A percentile compares a stretch with the other conserved stretches of the same genome.
phyloP scores from a whole-genome alignment of 176 grass and related monocot species.

The Triticum monococcum region DNA sequence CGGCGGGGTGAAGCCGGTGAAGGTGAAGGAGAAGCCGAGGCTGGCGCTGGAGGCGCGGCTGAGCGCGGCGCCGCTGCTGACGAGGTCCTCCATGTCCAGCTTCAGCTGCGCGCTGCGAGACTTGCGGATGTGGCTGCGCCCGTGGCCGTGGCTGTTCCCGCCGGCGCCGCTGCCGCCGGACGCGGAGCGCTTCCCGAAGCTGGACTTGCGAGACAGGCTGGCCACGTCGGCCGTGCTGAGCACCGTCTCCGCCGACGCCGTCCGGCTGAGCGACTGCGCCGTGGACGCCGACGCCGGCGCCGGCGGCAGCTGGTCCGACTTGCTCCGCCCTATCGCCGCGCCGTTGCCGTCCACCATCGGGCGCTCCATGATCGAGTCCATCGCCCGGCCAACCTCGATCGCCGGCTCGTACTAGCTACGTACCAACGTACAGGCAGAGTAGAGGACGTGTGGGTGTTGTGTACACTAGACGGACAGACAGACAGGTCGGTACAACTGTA shows the following conservation, averaged over 20 bases:
- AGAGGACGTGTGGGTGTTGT: not conserved
- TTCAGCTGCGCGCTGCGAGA: slow-evolving; percentile 80
- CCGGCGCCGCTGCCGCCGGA: slow-evolving; percentile 38
- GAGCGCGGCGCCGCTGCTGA: slow-evolving; percentile 70
- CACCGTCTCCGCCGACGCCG: slow-evolving; percentile 68
- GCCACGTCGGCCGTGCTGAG: slow-evolving; percentile 32
- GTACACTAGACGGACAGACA: too few relatives aligned
- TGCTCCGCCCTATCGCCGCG: slow-evolving; percentile 41
- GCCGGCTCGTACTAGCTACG: not conserved
- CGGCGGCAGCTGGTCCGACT: slow-evolving; percentile 56
- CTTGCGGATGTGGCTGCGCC: slow-evolving; percentile 62
- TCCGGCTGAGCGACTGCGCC: slow-evolving; percentile 59
- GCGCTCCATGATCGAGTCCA: slow-evolving; percentile 36
- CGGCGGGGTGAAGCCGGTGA: slow-evolving; percentile 91
- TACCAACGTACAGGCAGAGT: not conserved
- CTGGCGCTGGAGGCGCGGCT: slow-evolving; percentile 97
- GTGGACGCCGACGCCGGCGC: not conserved
- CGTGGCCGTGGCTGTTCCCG: slow-evolving; percentile 26
- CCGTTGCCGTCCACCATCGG: not conserved
- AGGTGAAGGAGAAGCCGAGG: slow-evolving; percentile 95
- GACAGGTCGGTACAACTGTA: not conserved
- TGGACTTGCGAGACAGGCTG: slow-evolving; percentile 53
- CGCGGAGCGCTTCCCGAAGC: slow-evolving; percentile 44
- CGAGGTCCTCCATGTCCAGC: slow-evolving; percentile 75
- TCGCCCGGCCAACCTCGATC: not conserved